These are phyloP conservation scores for Talaromyces adpressus DNA, from an alignment of 495 filamentous ascomycete species.

Conservation along the genomic window DNA sequence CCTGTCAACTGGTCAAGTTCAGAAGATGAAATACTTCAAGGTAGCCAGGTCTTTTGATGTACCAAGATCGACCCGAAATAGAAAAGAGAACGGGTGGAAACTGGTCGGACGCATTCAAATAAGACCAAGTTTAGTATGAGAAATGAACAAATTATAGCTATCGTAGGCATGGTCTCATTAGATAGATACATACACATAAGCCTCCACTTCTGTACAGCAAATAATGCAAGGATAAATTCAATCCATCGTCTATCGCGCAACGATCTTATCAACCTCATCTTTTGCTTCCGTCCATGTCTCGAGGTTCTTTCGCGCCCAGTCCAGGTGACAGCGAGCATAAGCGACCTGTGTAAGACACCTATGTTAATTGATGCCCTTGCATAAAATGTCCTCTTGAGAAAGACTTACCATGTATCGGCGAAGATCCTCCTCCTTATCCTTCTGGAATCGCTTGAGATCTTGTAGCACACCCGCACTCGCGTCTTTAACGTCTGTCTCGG, in stretches of 20 bases:
- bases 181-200: conserved; percentile 5
- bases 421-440: conserved; percentile 89
- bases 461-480: conserved; percentile 78
- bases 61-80: background rate
- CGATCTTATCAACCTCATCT: conserved; percentile 87
- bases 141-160: background rate
- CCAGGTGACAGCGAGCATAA: conserved; percentile 88
- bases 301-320: conserved; percentile 97
- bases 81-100: background rate
- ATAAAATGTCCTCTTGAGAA: background rate
- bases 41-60: background rate
- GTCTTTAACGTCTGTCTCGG: conserved; percentile 84
- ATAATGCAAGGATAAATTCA: background rate
- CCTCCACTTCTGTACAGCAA: conserved; percentile 4
- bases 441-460: conserved; percentile 87
- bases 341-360: conserved; percentile 59
- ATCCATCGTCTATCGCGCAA: conserved; percentile 35
- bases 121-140: background rate
- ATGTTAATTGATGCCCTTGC: background rate
- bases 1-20: background rate
- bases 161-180: conserved; percentile 7
- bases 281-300: conserved; percentile 95
- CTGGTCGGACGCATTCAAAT: background rate
- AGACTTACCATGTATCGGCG: conserved; percentile 85
- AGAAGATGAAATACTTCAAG: background rate